Evolutionary conservation across 352 stramenopile genomes (phyloP), one percentile per base, ranked within the genome.

Genomic region (Halophytophthora polymorphica): DNA sequence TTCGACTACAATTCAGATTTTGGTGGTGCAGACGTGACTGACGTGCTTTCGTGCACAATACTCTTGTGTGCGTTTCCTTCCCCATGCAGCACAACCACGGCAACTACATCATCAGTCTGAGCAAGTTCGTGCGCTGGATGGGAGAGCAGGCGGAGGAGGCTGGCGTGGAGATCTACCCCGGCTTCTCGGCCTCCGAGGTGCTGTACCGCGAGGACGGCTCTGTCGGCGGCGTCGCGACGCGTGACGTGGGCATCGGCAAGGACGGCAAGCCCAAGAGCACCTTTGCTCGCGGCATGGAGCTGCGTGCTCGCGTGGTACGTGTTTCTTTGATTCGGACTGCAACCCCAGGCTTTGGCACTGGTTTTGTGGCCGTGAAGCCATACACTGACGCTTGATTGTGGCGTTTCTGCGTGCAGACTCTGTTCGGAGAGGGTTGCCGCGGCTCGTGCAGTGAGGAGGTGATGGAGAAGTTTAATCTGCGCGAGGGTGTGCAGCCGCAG

Each of bases 111-210:
- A 96, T 99, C 47, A 98, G 81, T 66, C 76, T 99, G 19, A 96
- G 85, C 53, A 96, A 99, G 71, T 76, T 99, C 17, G 90, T 88
- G 54, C 91, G 96, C 37, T 99, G 97, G 95, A 75, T 99, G 40
- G 97, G 90, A 21, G 74, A 77, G 57, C 91, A 98, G 67, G 95
- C 96, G 3, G 97, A 99, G 80, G 95, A 98, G 61, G 67, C 97
- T 21, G 97, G 96, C 25, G 97, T 99, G 14, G 97, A 99, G 76
- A 98, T 99, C 52, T 99, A 99, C 70, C 89, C 97, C 14, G 97
- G 97, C 18, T 99, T 99, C 70, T 96, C 97, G 31, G 97, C 96
- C 2, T 87, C 86, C 12, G 93, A 98, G 66, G 88, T 97, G 33
- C 52, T 96, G 22, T 96, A 95, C 63, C 70, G 75, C 13, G 73